Base-by-base conservation (phyloP, 495 filamentous ascomycete genomes). In the Terfezia boudieri region DNA sequence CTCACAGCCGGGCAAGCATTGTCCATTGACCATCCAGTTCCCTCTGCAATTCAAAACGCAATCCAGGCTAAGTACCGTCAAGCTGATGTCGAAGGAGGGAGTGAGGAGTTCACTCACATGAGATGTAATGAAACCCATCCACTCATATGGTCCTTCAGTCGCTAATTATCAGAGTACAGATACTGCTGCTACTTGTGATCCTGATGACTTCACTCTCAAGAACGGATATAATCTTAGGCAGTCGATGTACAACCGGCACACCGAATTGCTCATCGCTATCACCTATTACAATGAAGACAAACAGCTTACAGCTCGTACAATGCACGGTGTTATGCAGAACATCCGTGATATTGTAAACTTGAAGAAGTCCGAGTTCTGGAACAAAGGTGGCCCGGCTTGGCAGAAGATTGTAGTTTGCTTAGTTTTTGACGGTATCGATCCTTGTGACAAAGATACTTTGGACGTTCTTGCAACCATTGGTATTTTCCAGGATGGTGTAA, bases 171-270 rank as follows among this genome's bases (percentile, higher is more conserved):
- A 37, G 35, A 51, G 23, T 26, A 37, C 61, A 83, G 80, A 99
- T 70, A 96, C 92, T 20, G 92, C 92, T 55, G 92, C 92, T 26
- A 95, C 89, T 14, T 99, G 92, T 70, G 92, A 99, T 70, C 92
- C 92, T 46, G 90, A 93, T 66, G 92, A 99, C 61, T 99, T 96
- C 68, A 99, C 90, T n/a, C 76, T 98, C 37, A 92, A 94, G 74
- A 96, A 96, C 67, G 90, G 90, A 63, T 99, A 96, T 76, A 95
- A 96, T 71, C 77, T 99, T 53, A 83, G 92, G 17, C 87, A 92
- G 16, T 81, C 89, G 51, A 99, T 96, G 89, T 99, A 96, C 71
- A 99, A 99, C 74, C 51, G 68, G 50, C 61, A 62, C 46, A 70
- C 68, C 4, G 68, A 70, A 55, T 48, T 70, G 22, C 58, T 70